Evolutionary conservation across 345 rosid species (phyloP).

Genomic region (Crucihimalaya himalaica): DNA sequence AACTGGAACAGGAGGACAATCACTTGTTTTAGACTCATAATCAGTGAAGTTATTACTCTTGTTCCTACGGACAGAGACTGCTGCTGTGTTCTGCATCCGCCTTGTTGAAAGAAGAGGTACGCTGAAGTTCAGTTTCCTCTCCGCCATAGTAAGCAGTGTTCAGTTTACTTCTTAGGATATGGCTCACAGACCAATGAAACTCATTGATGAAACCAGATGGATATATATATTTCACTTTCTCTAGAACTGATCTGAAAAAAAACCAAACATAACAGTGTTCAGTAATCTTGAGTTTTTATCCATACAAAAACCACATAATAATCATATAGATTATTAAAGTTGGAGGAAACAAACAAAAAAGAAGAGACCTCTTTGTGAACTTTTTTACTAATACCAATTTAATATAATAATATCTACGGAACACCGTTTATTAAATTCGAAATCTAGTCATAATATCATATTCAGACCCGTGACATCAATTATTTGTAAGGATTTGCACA

Average conservation of each 20-base stretch:
- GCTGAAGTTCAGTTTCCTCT: slow-evolving; percentile 70
- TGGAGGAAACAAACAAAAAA: slow-evolving; percentile 20
- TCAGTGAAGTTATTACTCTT: slow-evolving; percentile 15
- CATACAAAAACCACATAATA: slow-evolving; percentile 14
- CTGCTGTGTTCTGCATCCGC: slow-evolving; percentile 46
- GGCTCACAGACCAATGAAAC: slow-evolving; percentile 21
- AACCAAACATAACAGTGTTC: neutral
- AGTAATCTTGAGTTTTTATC: slow-evolving; percentile 19
- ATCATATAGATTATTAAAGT: neutral
- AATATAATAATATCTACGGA: slow-evolving; percentile 11
- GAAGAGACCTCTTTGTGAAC: neutral
- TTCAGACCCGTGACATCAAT: slow-evolving; percentile 23
- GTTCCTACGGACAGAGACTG: slow-evolving; percentile 43
- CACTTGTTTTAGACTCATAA: slow-evolving; percentile 22
- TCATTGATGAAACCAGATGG: neutral
- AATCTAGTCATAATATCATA: slow-evolving; percentile 1
- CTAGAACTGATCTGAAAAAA: slow-evolving; percentile 5
- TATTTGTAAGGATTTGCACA: neutral
- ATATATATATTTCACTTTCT: no score
- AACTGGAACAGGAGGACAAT: slow-evolving; percentile 32
- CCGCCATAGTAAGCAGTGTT: slow-evolving; percentile 53
- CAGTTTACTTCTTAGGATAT: neutral
- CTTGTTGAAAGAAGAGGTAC: slow-evolving; percentile 85
- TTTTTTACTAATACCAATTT: neutral
- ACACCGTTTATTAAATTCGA: neutral